Evolutionary conservation across 768 basidiomycete species (phyloP).

Genomic region (Terana coerulea): DNA sequence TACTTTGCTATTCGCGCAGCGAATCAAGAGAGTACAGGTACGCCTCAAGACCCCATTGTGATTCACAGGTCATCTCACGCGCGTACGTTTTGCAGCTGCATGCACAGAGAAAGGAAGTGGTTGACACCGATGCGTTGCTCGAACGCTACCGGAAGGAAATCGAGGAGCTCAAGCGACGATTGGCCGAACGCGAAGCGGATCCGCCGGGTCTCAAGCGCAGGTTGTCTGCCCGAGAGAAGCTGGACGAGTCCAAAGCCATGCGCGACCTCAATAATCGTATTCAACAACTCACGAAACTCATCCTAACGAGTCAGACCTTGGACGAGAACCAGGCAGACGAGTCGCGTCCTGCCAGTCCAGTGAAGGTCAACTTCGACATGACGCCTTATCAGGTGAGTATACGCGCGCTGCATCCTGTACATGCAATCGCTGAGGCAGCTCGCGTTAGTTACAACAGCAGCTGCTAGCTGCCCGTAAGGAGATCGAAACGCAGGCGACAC

Average conservation of each 20-base stretch:
- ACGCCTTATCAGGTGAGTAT: slow-evolving; percentile 86
- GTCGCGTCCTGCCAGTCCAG: slow-evolving; percentile 76
- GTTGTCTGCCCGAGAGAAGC: slow-evolving; percentile 59
- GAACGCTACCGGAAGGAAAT: slow-evolving; percentile 95
- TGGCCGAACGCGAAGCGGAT: slow-evolving; percentile 69
- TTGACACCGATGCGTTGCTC: slow-evolving; percentile 90
- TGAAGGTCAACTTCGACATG: slow-evolving; percentile 88
- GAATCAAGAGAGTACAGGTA: slow-evolving; percentile 86
- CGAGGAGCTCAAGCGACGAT: slow-evolving; percentile 75
- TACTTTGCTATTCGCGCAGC: slow-evolving; percentile 86
- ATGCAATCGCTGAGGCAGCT: neutral
- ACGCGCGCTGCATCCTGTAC: slow-evolving; percentile 12
- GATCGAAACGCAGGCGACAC: slow-evolving; percentile 74
- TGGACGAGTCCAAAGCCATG: slow-evolving; percentile 83
- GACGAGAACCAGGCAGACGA: slow-evolving; percentile 66
- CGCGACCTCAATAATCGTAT: slow-evolving; percentile 77
- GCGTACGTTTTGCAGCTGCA: slow-evolving; percentile 45
- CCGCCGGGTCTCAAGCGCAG: slow-evolving; percentile 42
- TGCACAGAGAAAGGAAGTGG: slow-evolving; percentile 90
- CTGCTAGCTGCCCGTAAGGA: slow-evolving; percentile 74
- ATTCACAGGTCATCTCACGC: neutral
- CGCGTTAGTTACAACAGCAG: slow-evolving; percentile 75
- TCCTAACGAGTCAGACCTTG: slow-evolving; percentile 81
- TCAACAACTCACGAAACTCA: slow-evolving; percentile 78
- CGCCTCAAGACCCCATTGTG: slow-evolving; percentile 14